Conservation (phyloP, 805 yeast species). For the Lachancea mirantina region DNA sequence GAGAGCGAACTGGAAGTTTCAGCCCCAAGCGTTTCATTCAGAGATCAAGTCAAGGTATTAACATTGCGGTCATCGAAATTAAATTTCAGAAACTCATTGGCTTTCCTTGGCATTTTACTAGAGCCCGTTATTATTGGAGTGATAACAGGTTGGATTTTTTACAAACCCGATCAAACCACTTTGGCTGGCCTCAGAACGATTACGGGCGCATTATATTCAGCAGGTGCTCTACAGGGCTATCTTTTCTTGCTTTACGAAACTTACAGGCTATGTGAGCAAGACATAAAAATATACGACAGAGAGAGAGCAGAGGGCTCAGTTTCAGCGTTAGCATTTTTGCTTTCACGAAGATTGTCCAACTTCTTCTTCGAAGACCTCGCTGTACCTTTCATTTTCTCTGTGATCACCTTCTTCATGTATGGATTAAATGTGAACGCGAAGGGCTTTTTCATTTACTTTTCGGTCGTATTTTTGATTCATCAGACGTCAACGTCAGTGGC, state of each 20-base stretch:
- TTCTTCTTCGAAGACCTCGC: constrained; percentile 63
- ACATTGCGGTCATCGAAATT: constrained; percentile 40
- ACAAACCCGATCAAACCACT: constrained; percentile 38
- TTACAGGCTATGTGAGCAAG: constrained; percentile 48
- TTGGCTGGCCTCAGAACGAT: constrained; percentile 58
- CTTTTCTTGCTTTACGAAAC: constrained; percentile 50
- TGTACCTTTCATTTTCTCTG: constrained; percentile 50
- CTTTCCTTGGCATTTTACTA: constrained; percentile 37
- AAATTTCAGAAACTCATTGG: constrained; percentile 45
- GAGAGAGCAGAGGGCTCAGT: constrained; percentile 68
- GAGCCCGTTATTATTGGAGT: constrained; percentile 50
- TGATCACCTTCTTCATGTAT: constrained; percentile 68
- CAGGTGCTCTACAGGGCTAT: constrained; percentile 49
- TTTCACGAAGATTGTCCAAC: constrained; percentile 60
- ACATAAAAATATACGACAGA: constrained; percentile 50
- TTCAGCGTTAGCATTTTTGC: constrained; percentile 56
- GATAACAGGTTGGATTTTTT: constrained; percentile 73
- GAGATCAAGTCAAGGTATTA: constrained; percentile 38
- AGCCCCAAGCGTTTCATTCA: constrained; percentile 34
- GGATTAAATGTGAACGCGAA: constrained; percentile 49
- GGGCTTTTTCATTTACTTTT: constrained; percentile 57
- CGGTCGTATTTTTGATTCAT: constrained; percentile 49
- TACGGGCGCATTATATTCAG: constrained; percentile 45
- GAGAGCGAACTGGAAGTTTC: constrained; percentile 22
- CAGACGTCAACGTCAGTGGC: constrained; percentile 32